A percentile compares a stretch with the other conserved stretches of the same genome.
Conservation (phyloP, 148 eudicot species). For the Cornus florida region DNA sequence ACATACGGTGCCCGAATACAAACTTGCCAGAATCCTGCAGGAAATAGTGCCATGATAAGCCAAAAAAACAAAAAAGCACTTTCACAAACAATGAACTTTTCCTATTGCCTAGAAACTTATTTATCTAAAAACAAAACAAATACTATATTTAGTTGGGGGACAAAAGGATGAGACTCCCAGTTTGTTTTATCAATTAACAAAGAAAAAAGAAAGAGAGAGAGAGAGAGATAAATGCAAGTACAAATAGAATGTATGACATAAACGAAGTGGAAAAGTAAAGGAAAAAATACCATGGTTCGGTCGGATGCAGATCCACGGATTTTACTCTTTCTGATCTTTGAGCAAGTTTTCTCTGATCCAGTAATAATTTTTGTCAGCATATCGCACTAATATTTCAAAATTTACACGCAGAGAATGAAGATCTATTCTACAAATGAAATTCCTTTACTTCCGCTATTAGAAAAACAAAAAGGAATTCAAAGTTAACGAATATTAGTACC, state of each 20-base stretch:
- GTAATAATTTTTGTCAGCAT: background rate
- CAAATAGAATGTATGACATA: too few species aligned
- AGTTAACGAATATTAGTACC: slow-evolving; percentile 23
- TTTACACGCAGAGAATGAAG: background rate
- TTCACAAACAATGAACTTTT: too few species aligned
- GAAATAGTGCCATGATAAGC: background rate
- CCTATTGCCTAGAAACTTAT: too few species aligned
- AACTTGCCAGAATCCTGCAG: slow-evolving; percentile 69
- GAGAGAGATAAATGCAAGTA: background rate
- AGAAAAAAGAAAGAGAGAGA: too few species aligned
- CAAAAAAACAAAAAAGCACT: background rate
- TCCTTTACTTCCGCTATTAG: too few species aligned
- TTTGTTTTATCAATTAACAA: background rate
- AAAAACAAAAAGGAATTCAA: background rate
- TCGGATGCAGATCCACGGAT: slow-evolving; percentile 75
- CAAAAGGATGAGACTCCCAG: too few species aligned
- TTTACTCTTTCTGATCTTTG: slow-evolving; percentile 75
- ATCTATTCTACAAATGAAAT: background rate
- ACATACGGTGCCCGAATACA: slow-evolving; percentile 65
- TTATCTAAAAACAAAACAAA: too few species aligned
- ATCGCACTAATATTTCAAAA: background rate
- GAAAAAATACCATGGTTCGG: slow-evolving; percentile 61
- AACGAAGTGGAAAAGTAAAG: too few species aligned
- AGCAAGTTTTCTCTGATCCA: slow-evolving; percentile 59
- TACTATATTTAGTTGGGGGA: too few species aligned